phyloP scores from a whole-genome alignment of 345 rosid species.

The Arabis alpina region DNA sequence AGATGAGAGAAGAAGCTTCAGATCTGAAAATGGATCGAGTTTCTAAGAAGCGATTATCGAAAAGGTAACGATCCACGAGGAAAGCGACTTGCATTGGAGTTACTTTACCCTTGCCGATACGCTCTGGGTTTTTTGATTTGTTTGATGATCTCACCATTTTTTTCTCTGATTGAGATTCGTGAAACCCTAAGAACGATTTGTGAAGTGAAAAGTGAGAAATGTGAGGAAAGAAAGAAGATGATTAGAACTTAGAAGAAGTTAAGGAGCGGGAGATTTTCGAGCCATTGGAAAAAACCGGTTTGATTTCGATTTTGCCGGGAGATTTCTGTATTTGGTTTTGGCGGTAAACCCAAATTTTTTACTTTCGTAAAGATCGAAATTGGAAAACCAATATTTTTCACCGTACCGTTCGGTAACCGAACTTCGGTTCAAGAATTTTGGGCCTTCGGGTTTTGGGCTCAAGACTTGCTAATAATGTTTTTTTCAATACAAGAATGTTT shows the following conservation, averaged over 20 bases:
- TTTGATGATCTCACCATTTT: slow-evolving; percentile 71
- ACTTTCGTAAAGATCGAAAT: background rate
- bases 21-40: slow-evolving; percentile 70
- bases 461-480: no score
- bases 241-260: background rate
- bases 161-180: background rate
- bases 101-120: slow-evolving; percentile 73
- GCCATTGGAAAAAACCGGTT: slow-evolving; percentile 21
- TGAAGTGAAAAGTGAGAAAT: background rate
- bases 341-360: slow-evolving; percentile 24
- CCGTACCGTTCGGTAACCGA: slow-evolving; percentile 1
- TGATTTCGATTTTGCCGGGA: slow-evolving; percentile 40
- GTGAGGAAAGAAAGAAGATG: background rate
- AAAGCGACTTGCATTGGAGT: slow-evolving; percentile 88
- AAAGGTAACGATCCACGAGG: slow-evolving; percentile 89
- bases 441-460: background rate
- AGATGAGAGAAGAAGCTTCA: slow-evolving; percentile 82
- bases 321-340: slow-evolving; percentile 15
- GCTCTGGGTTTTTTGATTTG: slow-evolving; percentile 52
- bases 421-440: background rate
- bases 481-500: no score
- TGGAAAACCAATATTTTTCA: background rate
- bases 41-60: slow-evolving; percentile 65
- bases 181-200: background rate
- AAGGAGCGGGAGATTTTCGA: slow-evolving; percentile 36